phyloP scores from a whole-genome alignment of 768 basidiomycete genomes.

The Pulveroboletus sp. region DNA sequence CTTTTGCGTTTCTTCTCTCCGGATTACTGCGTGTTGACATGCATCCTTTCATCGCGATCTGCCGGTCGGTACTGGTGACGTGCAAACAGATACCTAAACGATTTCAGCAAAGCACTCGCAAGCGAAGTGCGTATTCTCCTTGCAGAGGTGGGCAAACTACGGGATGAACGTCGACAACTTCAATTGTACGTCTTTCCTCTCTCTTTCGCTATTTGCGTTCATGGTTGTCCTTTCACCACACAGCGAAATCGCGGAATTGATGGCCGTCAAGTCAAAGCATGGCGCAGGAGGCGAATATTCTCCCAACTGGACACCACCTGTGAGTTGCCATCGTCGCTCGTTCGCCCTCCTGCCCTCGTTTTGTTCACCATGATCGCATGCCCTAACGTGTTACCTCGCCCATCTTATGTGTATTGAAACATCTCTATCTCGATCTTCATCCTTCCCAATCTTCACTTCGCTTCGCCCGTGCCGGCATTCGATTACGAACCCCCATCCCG shows the following conservation, averaged over 20 bases:
- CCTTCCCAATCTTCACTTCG: background rate
- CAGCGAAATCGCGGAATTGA: constrained; percentile 81
- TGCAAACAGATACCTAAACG: constrained; percentile 45
- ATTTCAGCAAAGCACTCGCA: constrained; percentile 60
- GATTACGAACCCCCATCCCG: background rate
- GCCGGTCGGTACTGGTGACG: background rate
- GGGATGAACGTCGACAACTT: constrained; percentile 53
- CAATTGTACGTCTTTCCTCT: constrained; percentile 42
- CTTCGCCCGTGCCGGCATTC: background rate
- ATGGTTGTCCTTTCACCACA: no score
- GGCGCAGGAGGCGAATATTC: constrained; percentile 75
- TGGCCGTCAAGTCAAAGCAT: constrained; percentile 79
- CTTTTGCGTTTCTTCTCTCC: background rate
- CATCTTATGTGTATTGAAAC: no score
- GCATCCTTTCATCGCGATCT: background rate
- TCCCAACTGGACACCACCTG: constrained; percentile 67
- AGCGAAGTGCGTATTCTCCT: constrained; percentile 58
- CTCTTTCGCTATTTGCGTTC: no score
- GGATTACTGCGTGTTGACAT: constrained; percentile 6
- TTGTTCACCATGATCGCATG: background rate
- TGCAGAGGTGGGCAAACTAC: constrained; percentile 55
- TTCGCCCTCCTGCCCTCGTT: background rate
- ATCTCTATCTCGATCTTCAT: no score
- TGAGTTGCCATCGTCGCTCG: constrained; percentile 23
- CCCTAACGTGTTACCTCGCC: background rate